Conservation (phyloP, 176 grass and related monocot genomes). For the Luzula sylvatica region DNA sequence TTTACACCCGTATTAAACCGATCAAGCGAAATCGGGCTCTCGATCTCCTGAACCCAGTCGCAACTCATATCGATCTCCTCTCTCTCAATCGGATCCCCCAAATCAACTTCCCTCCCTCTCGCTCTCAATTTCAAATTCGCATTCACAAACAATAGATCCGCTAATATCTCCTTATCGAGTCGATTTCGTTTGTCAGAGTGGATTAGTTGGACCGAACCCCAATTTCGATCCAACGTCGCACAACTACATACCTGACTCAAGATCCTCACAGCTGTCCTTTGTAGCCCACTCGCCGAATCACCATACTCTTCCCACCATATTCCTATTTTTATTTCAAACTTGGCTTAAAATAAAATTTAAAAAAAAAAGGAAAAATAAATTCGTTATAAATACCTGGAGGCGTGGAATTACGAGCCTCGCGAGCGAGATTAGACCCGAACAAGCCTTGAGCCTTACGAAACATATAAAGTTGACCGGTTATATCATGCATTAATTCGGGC, state of each 20-base stretch:
- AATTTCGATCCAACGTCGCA: conserved; percentile 59
- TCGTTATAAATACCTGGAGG: conserved; percentile 37
- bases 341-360: conserved; percentile 11
- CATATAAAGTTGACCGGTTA: conserved; percentile 57
- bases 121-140: conserved; percentile 69
- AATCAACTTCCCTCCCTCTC: conserved; percentile 34
- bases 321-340: conserved; percentile 26
- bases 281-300: conserved; percentile 60
- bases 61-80: conserved; percentile 78
- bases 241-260: conserved; percentile 91
- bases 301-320: conserved; percentile 99
- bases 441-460: conserved; percentile 81
- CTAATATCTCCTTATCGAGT: conserved; percentile 63
- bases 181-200: conserved; percentile 77
- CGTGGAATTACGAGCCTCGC: conserved; percentile 74
- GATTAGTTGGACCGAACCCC: conserved; percentile 56
- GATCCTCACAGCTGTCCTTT: conserved; percentile 71
- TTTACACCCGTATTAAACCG: conserved; percentile 57
- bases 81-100: conserved; percentile 40
- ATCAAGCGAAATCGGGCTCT: conserved; percentile 71
- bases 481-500: conserved; percentile 75
- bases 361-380: background rate
- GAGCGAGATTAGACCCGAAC: conserved; percentile 88
- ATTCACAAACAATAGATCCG: conserved; percentile 73
- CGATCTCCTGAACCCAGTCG: conserved; percentile 80